These are phyloP conservation scores for Eugenia klotzschiana DNA, from an alignment of 441 rosid genomes.

Conservation along the genomic window DNA sequence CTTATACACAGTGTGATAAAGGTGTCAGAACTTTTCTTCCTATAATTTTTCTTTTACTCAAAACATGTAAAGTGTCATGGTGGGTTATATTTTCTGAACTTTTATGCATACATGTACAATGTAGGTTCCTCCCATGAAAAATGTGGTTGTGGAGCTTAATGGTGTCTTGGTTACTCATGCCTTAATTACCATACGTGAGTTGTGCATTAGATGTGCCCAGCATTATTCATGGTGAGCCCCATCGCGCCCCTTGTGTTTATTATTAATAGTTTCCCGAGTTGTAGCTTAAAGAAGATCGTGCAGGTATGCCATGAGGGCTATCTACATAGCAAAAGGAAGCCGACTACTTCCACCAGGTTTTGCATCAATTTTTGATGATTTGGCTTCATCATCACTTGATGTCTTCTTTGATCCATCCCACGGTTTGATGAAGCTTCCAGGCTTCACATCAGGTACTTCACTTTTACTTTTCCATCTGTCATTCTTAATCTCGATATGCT, in stretches of 20 bases:
- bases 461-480: neutral
- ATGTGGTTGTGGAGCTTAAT: constrained; percentile 85
- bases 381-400: constrained; percentile 87
- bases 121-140: constrained; percentile 74
- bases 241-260: neutral
- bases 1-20: constrained; percentile 87
- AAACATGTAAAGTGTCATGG: neutral
- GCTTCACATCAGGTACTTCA: constrained; percentile 58
- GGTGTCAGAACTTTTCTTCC: constrained; percentile 28
- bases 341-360: constrained; percentile 81
- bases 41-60: neutral
- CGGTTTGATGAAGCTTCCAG: constrained; percentile 64
- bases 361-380: constrained; percentile 81
- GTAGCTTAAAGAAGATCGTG: neutral
- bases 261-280: neutral
- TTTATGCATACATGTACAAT: neutral
- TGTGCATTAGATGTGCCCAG: constrained; percentile 61
- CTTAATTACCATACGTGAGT: constrained; percentile 67
- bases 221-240: constrained; percentile 81
- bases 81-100: neutral
- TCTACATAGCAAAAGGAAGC: constrained; percentile 92
- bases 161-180: constrained; percentile 92
- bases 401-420: constrained; percentile 91
- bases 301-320: constrained; percentile 90
- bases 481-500: neutral